These are phyloP conservation scores for Globomyces pollinis-pini DNA, from an alignment of 192 early-diverging fungal genomes.

Conservation along the genomic window DNA sequence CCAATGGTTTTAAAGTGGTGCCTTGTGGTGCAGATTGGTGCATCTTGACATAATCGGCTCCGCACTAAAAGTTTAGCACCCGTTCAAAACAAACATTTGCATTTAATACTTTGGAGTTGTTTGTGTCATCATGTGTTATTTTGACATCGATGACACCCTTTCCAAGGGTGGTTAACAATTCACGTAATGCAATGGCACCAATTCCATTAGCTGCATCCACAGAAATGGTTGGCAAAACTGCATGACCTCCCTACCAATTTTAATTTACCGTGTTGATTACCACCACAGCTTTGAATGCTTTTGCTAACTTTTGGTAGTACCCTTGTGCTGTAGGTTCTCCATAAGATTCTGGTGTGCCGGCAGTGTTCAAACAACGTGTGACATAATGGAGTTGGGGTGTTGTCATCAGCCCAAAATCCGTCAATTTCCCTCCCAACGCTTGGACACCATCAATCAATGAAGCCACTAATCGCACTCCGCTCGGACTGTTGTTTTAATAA, in stretches of 20 bases:
- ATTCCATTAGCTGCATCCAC: constrained; percentile 97
- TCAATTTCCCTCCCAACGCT: constrained; percentile 58
- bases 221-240: constrained; percentile 55
- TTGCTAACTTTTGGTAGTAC: constrained; percentile 84
- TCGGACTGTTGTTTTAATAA: constrained; percentile 52
- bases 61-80: constrained; percentile 85
- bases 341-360: constrained; percentile 63
- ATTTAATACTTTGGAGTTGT: too few species aligned
- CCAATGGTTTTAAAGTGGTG: constrained; percentile 50
- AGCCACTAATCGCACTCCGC: constrained; percentile 69
- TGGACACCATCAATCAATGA: constrained; percentile 76
- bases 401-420: constrained; percentile 81
- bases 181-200: constrained; percentile 81
- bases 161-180: constrained; percentile 60
- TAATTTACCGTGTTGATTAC: constrained; percentile 40
- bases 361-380: constrained; percentile 80
- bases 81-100: constrained; percentile 44
- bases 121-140: constrained; percentile 66
- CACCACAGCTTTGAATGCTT: constrained; percentile 76
- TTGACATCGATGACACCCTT: constrained; percentile 56
- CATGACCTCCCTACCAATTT: constrained; percentile 70
- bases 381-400: constrained; percentile 98
- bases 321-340: constrained; percentile 85
- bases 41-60: constrained; percentile 98
- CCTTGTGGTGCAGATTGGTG: constrained; percentile 71